Conservation (phyloP, 257 asterid species). For the Oldenlandia corymbosa region DNA sequence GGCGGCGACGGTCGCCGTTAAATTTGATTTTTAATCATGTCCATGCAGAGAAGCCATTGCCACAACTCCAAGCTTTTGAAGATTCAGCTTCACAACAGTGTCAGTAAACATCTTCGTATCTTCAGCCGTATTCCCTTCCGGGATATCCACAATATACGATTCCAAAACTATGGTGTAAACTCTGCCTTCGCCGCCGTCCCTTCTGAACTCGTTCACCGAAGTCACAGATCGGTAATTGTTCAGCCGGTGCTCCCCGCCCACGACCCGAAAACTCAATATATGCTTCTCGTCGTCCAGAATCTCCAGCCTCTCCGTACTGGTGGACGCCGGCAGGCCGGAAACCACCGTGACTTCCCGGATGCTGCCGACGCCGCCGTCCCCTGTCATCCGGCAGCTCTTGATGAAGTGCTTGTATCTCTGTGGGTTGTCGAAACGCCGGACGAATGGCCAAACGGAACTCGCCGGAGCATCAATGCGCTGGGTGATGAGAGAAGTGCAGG, state of each 20-base stretch:
- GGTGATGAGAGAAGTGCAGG: constrained; percentile 63
- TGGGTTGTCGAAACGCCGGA: constrained; percentile 78
- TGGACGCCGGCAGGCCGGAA: constrained; percentile 87
- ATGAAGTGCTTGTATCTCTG: constrained; percentile 88
- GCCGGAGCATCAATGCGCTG: constrained; percentile 77
- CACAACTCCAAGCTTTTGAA: constrained; percentile 73
- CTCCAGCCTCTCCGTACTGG: constrained; percentile 85
- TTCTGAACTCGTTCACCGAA: constrained; percentile 51
- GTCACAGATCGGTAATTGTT: constrained; percentile 75
- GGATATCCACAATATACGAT: constrained; percentile 80
- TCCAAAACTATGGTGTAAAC: constrained; percentile 59
- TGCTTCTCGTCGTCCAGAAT: constrained; percentile 66
- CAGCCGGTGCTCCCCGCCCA: constrained; percentile 86
- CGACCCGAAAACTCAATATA: constrained; percentile 67
- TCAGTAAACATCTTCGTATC: constrained; percentile 83
- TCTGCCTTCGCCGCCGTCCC: constrained; percentile 23
- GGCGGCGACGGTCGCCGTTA: too few relatives aligned
- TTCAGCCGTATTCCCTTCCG: constrained; percentile 83
- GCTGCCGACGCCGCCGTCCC: constrained; percentile 84
- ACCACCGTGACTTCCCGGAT: constrained; percentile 79
- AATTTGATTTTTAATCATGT: too few relatives aligned
- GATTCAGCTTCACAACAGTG: constrained; percentile 74
- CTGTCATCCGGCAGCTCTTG: constrained; percentile 66
- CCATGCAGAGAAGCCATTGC: constrained; percentile 56
- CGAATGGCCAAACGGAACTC: constrained; percentile 63